Conservation (phyloP, 192 early-diverging fungal genomes). For the Entophlyctis luteolus region DNA sequence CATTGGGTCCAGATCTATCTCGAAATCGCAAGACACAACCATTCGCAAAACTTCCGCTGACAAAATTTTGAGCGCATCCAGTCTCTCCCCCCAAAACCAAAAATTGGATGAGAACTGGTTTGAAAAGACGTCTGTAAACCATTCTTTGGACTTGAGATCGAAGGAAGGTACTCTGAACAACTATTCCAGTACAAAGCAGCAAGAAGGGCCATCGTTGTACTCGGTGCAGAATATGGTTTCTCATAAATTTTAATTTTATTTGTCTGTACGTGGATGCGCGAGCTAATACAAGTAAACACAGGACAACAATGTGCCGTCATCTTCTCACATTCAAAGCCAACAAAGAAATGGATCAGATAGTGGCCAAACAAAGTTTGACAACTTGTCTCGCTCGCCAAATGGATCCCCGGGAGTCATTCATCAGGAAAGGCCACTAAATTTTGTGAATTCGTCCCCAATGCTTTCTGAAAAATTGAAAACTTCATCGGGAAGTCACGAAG, state of each 20-base stretch:
- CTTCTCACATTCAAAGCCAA: background rate
- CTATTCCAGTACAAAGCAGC: too few relatives aligned
- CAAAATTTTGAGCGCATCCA: background rate
- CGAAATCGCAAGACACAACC: background rate
- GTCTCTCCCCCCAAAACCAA: background rate
- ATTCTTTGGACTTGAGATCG: background rate
- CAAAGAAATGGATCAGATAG: background rate
- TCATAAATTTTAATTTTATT: too few relatives aligned
- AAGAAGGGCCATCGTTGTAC: too few relatives aligned
- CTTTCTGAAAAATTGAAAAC: background rate
- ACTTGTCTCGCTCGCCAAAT: background rate
- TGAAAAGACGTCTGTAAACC: background rate
- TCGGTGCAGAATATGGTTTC: too few relatives aligned
- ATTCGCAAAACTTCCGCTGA: background rate
- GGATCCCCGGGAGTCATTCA: background rate
- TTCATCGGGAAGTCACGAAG: too few relatives aligned
- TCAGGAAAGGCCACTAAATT: background rate
- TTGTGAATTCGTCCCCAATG: background rate
- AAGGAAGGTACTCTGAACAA: background rate
- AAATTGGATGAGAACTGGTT: background rate
- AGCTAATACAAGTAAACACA: background rate
- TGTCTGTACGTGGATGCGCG: background rate
- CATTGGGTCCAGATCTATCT: constrained; percentile 2
- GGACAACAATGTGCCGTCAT: background rate
- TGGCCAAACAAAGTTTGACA: too few relatives aligned